Evolutionary conservation across 495 filamentous ascomycete species (phyloP).

Genomic region (Penicillium verhagenii): DNA sequence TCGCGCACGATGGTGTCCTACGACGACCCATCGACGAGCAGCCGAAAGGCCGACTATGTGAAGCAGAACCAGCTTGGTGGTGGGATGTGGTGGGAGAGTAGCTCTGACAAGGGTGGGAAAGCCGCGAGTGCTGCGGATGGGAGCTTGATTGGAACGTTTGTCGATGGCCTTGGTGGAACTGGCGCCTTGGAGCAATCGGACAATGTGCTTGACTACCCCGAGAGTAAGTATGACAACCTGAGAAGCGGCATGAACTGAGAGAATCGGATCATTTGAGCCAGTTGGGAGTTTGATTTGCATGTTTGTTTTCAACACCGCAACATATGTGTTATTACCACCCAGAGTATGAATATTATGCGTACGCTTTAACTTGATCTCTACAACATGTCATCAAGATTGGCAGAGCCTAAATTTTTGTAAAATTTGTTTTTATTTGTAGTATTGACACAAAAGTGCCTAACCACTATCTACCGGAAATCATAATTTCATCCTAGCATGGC

Average conservation of each 20-base stretch:
- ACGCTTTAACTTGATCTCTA: slow-evolving; percentile 3
- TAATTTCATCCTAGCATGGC: slow-evolving; percentile 23
- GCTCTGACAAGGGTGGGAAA: slow-evolving; percentile 63
- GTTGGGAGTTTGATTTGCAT: not conserved
- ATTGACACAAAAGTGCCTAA: slow-evolving; percentile 28
- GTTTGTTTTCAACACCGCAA: not conserved
- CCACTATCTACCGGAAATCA: slow-evolving; percentile 24
- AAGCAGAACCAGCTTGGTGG: slow-evolving; percentile 66
- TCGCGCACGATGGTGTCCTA: slow-evolving; percentile 70
- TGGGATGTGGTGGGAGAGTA: slow-evolving; percentile 94
- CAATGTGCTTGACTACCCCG: slow-evolving; percentile 71
- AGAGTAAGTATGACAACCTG: slow-evolving; percentile 80
- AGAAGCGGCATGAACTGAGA: slow-evolving; percentile 18
- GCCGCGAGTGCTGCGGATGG: slow-evolving; percentile 42
- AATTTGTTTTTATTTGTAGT: slow-evolving; percentile 26
- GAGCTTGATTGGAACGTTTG: slow-evolving; percentile 63
- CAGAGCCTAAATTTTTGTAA: slow-evolving; percentile 15
- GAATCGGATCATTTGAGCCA: not conserved
- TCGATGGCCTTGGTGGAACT: slow-evolving; percentile 49
- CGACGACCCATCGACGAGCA: slow-evolving; percentile 62
- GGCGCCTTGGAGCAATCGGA: slow-evolving; percentile 53
- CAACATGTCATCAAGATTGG: slow-evolving; percentile 17
- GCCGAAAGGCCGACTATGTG: slow-evolving; percentile 67
- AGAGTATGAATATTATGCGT: not conserved
- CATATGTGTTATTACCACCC: not conserved